These are phyloP conservation scores for Verbascum thapsus DNA, from an alignment of 257 asterid species.

Conservation along the genomic window DNA sequence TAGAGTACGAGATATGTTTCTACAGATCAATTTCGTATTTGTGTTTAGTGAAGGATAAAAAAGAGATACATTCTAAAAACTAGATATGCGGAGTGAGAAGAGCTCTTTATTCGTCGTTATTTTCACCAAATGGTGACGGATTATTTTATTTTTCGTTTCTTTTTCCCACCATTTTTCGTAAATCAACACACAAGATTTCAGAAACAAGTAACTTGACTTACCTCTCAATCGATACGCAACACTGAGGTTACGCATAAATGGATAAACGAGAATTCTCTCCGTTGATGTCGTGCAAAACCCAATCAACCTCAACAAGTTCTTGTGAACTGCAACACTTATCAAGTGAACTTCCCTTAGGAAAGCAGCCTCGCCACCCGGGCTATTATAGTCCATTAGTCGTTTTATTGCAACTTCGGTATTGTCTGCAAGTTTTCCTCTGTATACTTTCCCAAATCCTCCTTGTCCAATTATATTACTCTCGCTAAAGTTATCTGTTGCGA, in stretches of 20 bases:
- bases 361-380: conserved; percentile 93
- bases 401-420: conserved; percentile 73
- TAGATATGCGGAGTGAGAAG: too few species aligned
- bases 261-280: conserved; percentile 83
- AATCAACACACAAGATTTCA: too few species aligned
- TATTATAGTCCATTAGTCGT: conserved; percentile 70
- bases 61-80: too few species aligned
- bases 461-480: conserved; percentile 77
- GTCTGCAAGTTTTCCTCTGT: conserved; percentile 64
- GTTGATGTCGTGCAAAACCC: conserved; percentile 81
- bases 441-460: conserved; percentile 92
- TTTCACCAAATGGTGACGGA: too few species aligned
- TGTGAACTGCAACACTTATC: conserved; percentile 86
- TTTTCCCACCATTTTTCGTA: too few species aligned
- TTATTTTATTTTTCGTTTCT: too few species aligned
- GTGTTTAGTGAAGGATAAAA: too few species aligned
- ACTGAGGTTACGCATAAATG: conserved; percentile 87
- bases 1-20: too few species aligned
- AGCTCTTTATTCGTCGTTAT: too few species aligned
- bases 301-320: conserved; percentile 72
- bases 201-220: conserved; percentile 15
- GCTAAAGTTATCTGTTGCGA: conserved; percentile 69
- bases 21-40: too few species aligned
- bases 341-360: conserved; percentile 74
- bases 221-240: conserved; percentile 91